Percentiles rank a stretch among this genome's conserved stretches.
phyloP scores from a whole-genome alignment of 768 basidiomycete species.

The Punctularia strigosozonata region DNA sequence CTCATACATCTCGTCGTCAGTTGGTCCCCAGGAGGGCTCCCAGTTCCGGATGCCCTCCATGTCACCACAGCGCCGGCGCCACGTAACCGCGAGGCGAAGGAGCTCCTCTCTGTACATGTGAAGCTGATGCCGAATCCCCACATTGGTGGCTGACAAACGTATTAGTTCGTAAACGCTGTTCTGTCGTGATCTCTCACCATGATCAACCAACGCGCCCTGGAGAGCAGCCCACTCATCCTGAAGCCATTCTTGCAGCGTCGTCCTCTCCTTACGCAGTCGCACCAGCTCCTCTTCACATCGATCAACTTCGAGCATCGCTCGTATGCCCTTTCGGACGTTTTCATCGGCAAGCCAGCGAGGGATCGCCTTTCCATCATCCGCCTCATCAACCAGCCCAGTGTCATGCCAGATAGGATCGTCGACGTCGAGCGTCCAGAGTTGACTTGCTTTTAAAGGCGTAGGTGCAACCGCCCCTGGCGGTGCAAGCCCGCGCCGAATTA shows the following conservation, averaged over 20 bases:
- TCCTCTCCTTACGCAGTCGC: slow-evolving; percentile 8
- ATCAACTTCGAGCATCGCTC: slow-evolving; percentile 11
- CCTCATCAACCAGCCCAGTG: slow-evolving; percentile 16
- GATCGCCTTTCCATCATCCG: neutral
- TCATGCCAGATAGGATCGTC: slow-evolving; percentile 27
- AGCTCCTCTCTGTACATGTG: too few species aligned
- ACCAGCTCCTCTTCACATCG: slow-evolving; percentile 17
- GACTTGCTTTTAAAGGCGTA: slow-evolving; percentile 9
- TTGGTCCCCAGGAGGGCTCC: too few species aligned
- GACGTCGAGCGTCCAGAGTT: slow-evolving; percentile 21
- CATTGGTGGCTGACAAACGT: too few species aligned
- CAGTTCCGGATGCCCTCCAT: too few species aligned
- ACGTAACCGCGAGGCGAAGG: too few species aligned
- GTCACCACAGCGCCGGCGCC: too few species aligned
- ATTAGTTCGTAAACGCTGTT: too few species aligned
- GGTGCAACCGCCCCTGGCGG: slow-evolving; percentile 15
- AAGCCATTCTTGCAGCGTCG: slow-evolving; percentile 16
- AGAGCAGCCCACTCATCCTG: slow-evolving; percentile 20
- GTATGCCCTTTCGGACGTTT: slow-evolving; percentile 8
- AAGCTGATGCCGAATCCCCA: too few species aligned
- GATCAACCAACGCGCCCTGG: too few species aligned
- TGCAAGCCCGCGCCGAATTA: slow-evolving; percentile 12
- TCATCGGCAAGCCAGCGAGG: slow-evolving; percentile 13
- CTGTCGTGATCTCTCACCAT: too few species aligned
- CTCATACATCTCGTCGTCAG: too few species aligned